Evolutionary conservation across 805 yeast genomes (phyloP), one percentile per base, ranked within the genome.

Genomic region (Schwanniomyces occidentalis): DNA sequence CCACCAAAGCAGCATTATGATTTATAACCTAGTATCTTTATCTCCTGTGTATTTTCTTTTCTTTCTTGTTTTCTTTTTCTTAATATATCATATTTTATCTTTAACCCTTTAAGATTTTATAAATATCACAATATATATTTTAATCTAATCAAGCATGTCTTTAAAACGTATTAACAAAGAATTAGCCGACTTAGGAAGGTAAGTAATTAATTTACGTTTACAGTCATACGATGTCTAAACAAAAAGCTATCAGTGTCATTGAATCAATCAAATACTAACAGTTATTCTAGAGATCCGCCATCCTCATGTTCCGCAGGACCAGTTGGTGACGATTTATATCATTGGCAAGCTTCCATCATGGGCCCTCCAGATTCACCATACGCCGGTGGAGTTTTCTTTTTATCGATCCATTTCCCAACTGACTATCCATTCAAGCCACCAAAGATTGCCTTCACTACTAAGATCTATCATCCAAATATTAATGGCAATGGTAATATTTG

Each of bases 311-410:
- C 97, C 16, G 99, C 99, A 8, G 99, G 99, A 26, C 99, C 99
- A 52, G 93, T 88, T 29, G 97, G 97, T 30, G 98, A 93, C 54
- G 99, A 91, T 65, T 73, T 91, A 58, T 93, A 85, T 71, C 98
- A 91, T 73, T 93, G 99, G 99, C 98, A 93, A 71, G 99, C 98
- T 26, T 90, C 98, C 27, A 93, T 93, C 62, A 88, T 93, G 95
- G 99, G 99, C 32, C 99, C 99, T 33, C 78, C 95, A 49, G 98
- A 93, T 69, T 86, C 96, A 30, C 93, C 82, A 45, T 77, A 77
- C 38, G 80, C 82, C 15, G 91, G 91, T 47, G 99, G 98, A 56
- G 96, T 91, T 28, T 93, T 93, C 67, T 93, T 93, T 76, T 77
- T 93, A 45, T 82, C 95, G 35, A 89, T 93, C 63, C 95, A 89